Evolutionary conservation across 192 early-diverging fungal genomes (phyloP).

Genomic region (Podila epicladia): DNA sequence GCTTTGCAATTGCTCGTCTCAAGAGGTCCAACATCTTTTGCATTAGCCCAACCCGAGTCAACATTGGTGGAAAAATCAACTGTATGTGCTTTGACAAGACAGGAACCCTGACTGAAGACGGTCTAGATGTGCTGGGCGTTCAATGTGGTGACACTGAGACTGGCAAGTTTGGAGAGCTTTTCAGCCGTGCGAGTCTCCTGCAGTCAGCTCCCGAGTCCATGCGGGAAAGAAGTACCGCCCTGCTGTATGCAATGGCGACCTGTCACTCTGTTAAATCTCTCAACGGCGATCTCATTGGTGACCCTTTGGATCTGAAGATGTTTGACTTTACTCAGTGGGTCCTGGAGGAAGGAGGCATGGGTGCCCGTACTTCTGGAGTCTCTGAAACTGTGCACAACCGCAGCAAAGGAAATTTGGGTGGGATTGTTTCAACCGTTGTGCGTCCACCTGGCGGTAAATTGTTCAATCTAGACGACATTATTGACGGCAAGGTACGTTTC

Average conservation of each 20-base stretch:
- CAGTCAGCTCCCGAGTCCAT: constrained; percentile 14
- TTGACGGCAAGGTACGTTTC: constrained; percentile 27
- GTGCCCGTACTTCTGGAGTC: constrained; percentile 13
- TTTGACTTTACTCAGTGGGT: constrained; percentile 96
- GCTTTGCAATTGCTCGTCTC: constrained; percentile 91
- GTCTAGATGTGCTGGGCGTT: constrained; percentile 92
- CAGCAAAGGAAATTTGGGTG: constrained; percentile 16
- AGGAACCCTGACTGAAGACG: constrained; percentile 96
- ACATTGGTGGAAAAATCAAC: constrained; percentile 96
- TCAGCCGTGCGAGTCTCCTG: constrained; percentile 7
- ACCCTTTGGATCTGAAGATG: constrained; percentile 98
- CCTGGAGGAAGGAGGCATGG: constrained; percentile 85
- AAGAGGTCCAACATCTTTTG: constrained; percentile 88
- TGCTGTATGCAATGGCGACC: constrained; percentile 75
- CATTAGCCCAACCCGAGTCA: constrained; percentile 92
- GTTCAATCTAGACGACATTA: constrained; percentile 63
- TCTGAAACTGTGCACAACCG: constrained; percentile 9
- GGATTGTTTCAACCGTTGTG: constrained; percentile 83
- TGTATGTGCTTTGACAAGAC: constrained; percentile 99
- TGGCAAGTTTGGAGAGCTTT: constrained; percentile 25
- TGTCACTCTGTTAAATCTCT: constrained; percentile 95
- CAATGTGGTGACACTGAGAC: constrained; percentile 62
- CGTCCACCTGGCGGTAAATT: constrained; percentile 79
- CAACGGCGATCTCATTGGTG: constrained; percentile 89
- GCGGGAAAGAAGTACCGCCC: constrained; percentile 19